Conservation (phyloP, 2,329 filamentous ascomycete genomes). For the Teratosphaeriaceae sp. region DNA sequence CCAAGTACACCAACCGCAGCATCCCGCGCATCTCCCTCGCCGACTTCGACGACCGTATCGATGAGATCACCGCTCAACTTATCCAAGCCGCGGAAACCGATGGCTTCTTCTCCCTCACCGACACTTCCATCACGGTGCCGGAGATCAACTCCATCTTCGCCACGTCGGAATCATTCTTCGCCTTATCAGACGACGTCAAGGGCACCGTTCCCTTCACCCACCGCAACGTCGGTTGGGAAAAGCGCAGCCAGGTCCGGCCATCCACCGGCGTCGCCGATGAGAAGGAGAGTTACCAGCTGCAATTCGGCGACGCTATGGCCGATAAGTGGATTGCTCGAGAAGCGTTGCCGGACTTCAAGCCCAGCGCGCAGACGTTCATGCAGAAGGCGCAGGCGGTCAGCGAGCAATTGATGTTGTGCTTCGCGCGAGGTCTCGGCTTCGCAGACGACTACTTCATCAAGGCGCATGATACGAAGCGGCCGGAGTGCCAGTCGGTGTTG, state of each 20-base stretch:
- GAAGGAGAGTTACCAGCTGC: slow-evolving; percentile 58
- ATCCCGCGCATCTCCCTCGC: slow-evolving; percentile 50
- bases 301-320: slow-evolving; percentile 51
- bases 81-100: slow-evolving; percentile 50
- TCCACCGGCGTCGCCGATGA: slow-evolving; percentile 53
- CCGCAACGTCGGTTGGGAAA: slow-evolving; percentile 57
- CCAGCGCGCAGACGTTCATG: slow-evolving; percentile 47
- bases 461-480: slow-evolving; percentile 45
- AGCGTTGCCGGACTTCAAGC: slow-evolving; percentile 44
- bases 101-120: slow-evolving; percentile 54
- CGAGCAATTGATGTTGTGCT: slow-evolving; percentile 52
- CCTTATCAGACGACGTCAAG: slow-evolving; percentile 46
- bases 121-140: slow-evolving; percentile 47
- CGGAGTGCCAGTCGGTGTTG: slow-evolving; percentile 50
- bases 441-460: slow-evolving; percentile 50
- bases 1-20: slow-evolving; percentile 36
- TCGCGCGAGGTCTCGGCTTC: slow-evolving; percentile 53
- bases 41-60: slow-evolving; percentile 47
- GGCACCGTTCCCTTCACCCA: slow-evolving; percentile 48
- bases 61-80: slow-evolving; percentile 48
- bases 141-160: slow-evolving; percentile 49
- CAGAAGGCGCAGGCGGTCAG: slow-evolving; percentile 45
- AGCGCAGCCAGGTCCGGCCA: slow-evolving; percentile 51
- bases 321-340: slow-evolving; percentile 47
- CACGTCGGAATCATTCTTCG: slow-evolving; percentile 49